These are phyloP conservation scores for Inga leiocalycina DNA, from an alignment of 306 rosid genomes.

Conservation along the genomic window DNA sequence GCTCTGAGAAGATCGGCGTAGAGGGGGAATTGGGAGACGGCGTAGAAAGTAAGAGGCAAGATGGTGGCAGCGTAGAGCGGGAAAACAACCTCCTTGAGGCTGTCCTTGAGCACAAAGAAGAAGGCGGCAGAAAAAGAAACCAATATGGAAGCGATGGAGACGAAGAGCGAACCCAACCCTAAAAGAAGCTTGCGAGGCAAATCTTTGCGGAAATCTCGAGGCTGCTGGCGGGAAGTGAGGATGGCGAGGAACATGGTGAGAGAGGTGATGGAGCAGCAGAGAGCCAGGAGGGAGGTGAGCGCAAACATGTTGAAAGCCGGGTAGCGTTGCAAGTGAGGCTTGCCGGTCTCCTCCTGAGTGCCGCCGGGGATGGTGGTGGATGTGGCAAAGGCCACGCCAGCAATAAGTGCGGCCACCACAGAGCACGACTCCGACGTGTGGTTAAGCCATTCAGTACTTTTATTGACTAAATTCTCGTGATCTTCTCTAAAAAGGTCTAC, in stretches of 20 bases:
- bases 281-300: constrained; percentile 44
- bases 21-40: constrained; percentile 43
- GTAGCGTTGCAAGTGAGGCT: constrained; percentile 31
- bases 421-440: constrained; percentile 49
- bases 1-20: constrained; percentile 48
- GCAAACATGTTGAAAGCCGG: constrained; percentile 44
- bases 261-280: constrained; percentile 56
- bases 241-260: constrained; percentile 59
- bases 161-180: constrained; percentile 50
- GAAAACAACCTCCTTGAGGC: constrained; percentile 23
- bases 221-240: constrained; percentile 48
- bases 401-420: constrained; percentile 41
- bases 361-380: constrained; percentile 50
- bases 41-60: constrained; percentile 49
- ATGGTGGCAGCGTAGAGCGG: constrained; percentile 42
- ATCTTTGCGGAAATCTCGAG: constrained; percentile 40
- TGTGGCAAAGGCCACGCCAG: constrained; percentile 40
- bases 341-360: neutral
- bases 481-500: constrained; percentile 28
- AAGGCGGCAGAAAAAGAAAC: constrained; percentile 51
- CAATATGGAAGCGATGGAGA: constrained; percentile 49
- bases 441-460: constrained; percentile 32
- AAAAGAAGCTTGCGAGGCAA: constrained; percentile 48
- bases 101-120: constrained; percentile 6
- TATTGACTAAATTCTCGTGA: neutral